These are phyloP conservation scores for Didymella segeticola DNA, from an alignment of 2,329 filamentous ascomycete species.

Conservation along the genomic window DNA sequence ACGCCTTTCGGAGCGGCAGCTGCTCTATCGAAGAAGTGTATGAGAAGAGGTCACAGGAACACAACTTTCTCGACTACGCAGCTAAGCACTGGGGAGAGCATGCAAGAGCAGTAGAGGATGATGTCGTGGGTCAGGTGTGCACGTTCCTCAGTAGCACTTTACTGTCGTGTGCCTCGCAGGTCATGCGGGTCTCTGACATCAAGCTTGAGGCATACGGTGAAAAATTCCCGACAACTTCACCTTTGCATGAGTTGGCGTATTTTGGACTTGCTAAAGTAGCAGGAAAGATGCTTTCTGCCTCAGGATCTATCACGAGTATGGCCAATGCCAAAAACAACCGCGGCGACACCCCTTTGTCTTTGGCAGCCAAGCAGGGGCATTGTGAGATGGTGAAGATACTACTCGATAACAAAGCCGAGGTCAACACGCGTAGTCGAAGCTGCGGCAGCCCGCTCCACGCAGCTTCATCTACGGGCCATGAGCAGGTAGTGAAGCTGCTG, in stretches of 20 bases:
- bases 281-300: neutral
- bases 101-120: constrained; percentile 14
- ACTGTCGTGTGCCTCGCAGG: constrained; percentile 11
- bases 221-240: neutral
- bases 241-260: neutral
- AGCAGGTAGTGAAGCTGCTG: neutral
- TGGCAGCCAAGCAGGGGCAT: constrained; percentile 9
- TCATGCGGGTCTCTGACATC: neutral
- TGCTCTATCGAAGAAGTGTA: constrained; percentile 24
- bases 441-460: neutral
- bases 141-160: constrained; percentile 10
- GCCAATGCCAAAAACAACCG: constrained; percentile 5
- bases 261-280: neutral
- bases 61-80: constrained; percentile 38
- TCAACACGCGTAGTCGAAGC: neutral
- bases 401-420: neutral
- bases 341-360: neutral
- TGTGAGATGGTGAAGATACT: constrained; percentile 3
- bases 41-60: constrained; percentile 18
- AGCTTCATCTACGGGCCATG: neutral
- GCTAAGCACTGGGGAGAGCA: constrained; percentile 35
- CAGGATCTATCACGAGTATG: neutral
- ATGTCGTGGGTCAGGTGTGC: constrained; percentile 13
- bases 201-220: neutral
- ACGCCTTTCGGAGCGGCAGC: constrained; percentile 22